A percentile compares a stretch with the other conserved stretches of the same genome.
phyloP scores from a whole-genome alignment of 805 yeast genomes.

The Yamadazyma takamatsuzukensis region DNA sequence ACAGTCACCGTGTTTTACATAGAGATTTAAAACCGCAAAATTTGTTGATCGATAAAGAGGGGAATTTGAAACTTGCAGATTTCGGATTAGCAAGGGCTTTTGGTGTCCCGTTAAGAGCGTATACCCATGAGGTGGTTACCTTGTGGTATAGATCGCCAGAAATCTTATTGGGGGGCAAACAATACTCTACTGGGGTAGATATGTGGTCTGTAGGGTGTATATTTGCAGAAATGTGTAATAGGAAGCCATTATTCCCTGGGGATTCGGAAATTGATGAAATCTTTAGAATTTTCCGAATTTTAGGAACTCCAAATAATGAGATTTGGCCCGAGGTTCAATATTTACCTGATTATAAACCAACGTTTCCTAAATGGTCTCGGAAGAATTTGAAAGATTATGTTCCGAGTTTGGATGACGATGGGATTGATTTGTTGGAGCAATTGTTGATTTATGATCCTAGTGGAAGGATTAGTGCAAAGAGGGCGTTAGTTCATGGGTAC shows the following conservation, averaged over 20 bases:
- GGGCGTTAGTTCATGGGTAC: constrained; percentile 88
- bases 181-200: constrained; percentile 96
- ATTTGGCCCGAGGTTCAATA: constrained; percentile 92
- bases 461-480: constrained; percentile 86
- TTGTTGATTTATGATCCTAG: constrained; percentile 91
- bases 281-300: constrained; percentile 82
- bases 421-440: constrained; percentile 76
- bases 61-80: constrained; percentile 74
- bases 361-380: constrained; percentile 87
- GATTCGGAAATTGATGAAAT: constrained; percentile 97
- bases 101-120: constrained; percentile 95
- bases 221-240: constrained; percentile 95
- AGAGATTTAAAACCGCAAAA: constrained; percentile 97
- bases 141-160: constrained; percentile 98
- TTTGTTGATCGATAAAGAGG: constrained; percentile 89
- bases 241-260: constrained; percentile 94
- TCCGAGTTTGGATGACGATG: constrained; percentile 77
- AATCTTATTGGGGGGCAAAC: constrained; percentile 91
- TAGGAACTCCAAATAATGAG: constrained; percentile 93
- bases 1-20: constrained; percentile 89
- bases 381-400: constrained; percentile 68
- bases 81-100: constrained; percentile 96
- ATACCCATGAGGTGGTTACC: constrained; percentile 97
- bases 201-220: constrained; percentile 99
- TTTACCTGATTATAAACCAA: constrained; percentile 88